phyloP scores from a whole-genome alignment of 768 basidiomycete genomes.

The Tulasnella sp. region DNA sequence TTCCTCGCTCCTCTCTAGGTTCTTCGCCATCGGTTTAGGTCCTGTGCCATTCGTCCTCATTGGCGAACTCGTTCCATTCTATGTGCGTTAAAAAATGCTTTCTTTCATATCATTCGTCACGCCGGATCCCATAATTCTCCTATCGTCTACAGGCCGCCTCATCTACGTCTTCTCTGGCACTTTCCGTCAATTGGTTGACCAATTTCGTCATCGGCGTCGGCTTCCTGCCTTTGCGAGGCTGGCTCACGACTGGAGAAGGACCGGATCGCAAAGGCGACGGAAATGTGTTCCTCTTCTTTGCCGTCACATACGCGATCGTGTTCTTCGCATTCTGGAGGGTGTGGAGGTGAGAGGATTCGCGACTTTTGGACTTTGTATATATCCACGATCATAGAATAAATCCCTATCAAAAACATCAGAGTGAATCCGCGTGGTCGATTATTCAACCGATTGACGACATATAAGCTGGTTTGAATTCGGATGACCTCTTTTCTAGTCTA shows the following conservation, averaged over 20 bases:
- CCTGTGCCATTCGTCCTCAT: conserved; percentile 90
- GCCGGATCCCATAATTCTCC: neutral
- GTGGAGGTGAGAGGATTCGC: neutral
- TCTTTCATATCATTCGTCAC: neutral
- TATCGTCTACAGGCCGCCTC: conserved; percentile 22
- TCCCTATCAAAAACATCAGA: too few relatives aligned
- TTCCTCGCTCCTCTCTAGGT: conserved; percentile 33
- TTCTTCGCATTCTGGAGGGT: neutral
- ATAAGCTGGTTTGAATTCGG: neutral
- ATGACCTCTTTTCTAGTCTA: neutral
- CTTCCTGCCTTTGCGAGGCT: conserved; percentile 75
- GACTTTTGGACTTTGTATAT: neutral
- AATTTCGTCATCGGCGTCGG: conserved; percentile 78
- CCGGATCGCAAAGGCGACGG: conserved; percentile 5
- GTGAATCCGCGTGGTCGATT: too few relatives aligned
- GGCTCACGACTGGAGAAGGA: conserved; percentile 29
- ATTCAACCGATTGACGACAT: neutral
- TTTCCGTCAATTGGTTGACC: conserved; percentile 40
- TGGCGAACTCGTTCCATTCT: conserved; percentile 73
- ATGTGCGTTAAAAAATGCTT: conserved; percentile 40
- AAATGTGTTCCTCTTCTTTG: conserved; percentile 5
- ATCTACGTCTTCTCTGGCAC: conserved; percentile 24
- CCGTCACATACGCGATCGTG: neutral
- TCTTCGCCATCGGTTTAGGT: conserved; percentile 82
- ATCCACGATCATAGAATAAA: too few relatives aligned